These are phyloP conservation scores for Fusarium denticulatum DNA, from an alignment of 2,329 filamentous ascomycete genomes.

Conservation along the genomic window DNA sequence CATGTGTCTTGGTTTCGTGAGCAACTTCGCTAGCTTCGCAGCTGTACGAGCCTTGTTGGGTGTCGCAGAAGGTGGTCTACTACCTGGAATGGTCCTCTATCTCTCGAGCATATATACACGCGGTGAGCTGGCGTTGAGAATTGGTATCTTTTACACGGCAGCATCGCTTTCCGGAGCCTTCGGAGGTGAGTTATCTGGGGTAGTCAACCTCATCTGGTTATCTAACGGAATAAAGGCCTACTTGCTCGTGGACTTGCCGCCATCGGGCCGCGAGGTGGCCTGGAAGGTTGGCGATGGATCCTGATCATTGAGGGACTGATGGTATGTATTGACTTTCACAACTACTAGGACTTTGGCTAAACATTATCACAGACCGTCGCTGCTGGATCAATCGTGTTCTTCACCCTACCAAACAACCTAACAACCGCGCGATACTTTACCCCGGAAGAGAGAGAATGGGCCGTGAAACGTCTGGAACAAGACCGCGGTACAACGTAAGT, in stretches of 20 bases:
- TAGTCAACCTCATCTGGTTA: fast-evolving
- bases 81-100: conserved; percentile 74
- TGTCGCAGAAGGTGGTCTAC: conserved; percentile 46
- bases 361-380: background rate
- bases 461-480: background rate
- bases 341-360: background rate
- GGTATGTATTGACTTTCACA: background rate
- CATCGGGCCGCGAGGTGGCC: background rate
- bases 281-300: conserved; percentile 7
- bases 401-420: background rate
- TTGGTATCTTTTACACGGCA: conserved; percentile 70
- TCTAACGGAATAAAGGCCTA: background rate
- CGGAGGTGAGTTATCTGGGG: background rate
- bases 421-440: background rate
- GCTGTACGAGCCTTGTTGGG: conserved; percentile 46
- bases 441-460: background rate
- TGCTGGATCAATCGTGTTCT: background rate
- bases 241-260: conserved; percentile 3
- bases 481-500: background rate
- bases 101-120: conserved; percentile 70
- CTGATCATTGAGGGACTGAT: background rate
- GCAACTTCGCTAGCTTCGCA: conserved; percentile 65
- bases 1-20: conserved; percentile 65
- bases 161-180: conserved; percentile 57
- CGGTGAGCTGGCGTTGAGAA: conserved; percentile 68